A percentile compares a stretch with the other conserved stretches of the same genome.
Evolutionary conservation across 331 rosid genomes (phyloP).

Genomic region (Cydonia oblonga): DNA sequence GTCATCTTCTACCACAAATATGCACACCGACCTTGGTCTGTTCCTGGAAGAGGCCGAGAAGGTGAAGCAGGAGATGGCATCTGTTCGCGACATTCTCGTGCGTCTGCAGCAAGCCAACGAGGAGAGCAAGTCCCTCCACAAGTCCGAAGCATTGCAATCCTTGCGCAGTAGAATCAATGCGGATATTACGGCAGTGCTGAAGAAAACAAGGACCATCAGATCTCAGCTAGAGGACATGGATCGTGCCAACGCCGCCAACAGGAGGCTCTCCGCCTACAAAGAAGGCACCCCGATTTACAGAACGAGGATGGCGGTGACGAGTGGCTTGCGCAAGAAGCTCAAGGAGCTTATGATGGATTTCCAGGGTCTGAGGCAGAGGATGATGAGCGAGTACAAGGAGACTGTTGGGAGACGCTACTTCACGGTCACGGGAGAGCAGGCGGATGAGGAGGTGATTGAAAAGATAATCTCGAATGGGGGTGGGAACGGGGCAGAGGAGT

Average conservation of each 20-base stretch:
- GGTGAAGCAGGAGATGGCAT: slow-evolving; percentile 54
- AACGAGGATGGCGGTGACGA: slow-evolving; percentile 63
- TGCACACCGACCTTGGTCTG: slow-evolving; percentile 49
- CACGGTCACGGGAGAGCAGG: slow-evolving; percentile 71
- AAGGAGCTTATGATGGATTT: slow-evolving; percentile 89
- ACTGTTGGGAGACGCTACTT: slow-evolving; percentile 72
- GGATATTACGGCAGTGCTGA: slow-evolving; percentile 45
- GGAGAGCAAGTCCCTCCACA: slow-evolving; percentile 66
- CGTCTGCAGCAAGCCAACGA: slow-evolving; percentile 66
- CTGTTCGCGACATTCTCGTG: slow-evolving; percentile 37
- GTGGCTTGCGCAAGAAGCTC: slow-evolving; percentile 67
- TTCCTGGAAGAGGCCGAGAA: slow-evolving; percentile 75
- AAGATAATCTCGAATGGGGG: slow-evolving; percentile 47
- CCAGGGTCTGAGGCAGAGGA: slow-evolving; percentile 65
- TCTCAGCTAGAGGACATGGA: slow-evolving; percentile 76
- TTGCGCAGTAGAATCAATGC: slow-evolving; percentile 40
- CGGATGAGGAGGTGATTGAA: slow-evolving; percentile 74
- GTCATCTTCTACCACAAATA: slow-evolving; percentile 22
- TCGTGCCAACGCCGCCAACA: slow-evolving; percentile 48
- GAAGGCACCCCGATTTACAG: slow-evolving; percentile 64
- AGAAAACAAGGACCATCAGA: slow-evolving; percentile 41
- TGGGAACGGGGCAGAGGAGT: slow-evolving; percentile 43
- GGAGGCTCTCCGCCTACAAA: slow-evolving; percentile 49
- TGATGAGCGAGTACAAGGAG: slow-evolving; percentile 77
- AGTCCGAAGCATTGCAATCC: slow-evolving; percentile 49